Conservation (phyloP, 805 yeast species). For the Metschnikowia continentalis region DNA sequence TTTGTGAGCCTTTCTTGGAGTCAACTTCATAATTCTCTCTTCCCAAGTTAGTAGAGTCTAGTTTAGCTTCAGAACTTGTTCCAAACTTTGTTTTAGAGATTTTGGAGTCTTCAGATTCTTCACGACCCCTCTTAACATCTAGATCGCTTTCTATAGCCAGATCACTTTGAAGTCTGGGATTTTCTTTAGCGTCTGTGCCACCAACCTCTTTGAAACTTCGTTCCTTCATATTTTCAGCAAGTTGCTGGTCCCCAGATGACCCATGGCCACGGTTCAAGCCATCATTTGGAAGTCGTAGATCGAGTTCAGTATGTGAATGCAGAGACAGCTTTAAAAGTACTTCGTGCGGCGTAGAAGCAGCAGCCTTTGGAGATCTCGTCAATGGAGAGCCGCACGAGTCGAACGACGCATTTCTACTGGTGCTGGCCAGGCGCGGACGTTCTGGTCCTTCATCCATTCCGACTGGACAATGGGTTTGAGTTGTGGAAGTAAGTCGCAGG, state of each 20-base stretch:
- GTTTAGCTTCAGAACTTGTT: too few relatives aligned
- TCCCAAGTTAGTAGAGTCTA: too few relatives aligned
- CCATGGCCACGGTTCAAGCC: neutral
- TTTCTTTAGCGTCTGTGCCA: neutral
- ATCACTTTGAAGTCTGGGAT: too few relatives aligned
- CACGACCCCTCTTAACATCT: neutral
- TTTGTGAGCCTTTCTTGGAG: neutral
- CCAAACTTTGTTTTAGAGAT: neutral
- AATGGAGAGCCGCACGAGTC: neutral
- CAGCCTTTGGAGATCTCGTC: neutral
- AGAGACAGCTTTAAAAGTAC: neutral
- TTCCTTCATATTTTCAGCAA: neutral
- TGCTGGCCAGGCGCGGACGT: neutral
- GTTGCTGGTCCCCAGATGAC: too few relatives aligned
- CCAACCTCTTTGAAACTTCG: too few relatives aligned
- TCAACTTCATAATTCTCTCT: too few relatives aligned
- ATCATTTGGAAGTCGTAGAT: neutral
- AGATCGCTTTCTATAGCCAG: too few relatives aligned
- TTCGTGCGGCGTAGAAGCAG: neutral
- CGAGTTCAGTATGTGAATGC: neutral
- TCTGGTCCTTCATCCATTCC: constrained; percentile 1
- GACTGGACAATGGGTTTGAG: neutral
- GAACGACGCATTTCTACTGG: neutral
- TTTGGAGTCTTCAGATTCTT: neutral
- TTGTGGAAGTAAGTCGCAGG: neutral